phyloP scores from a whole-genome alignment of 495 filamentous ascomycete genomes.

The Penicillium atrosanguineum region DNA sequence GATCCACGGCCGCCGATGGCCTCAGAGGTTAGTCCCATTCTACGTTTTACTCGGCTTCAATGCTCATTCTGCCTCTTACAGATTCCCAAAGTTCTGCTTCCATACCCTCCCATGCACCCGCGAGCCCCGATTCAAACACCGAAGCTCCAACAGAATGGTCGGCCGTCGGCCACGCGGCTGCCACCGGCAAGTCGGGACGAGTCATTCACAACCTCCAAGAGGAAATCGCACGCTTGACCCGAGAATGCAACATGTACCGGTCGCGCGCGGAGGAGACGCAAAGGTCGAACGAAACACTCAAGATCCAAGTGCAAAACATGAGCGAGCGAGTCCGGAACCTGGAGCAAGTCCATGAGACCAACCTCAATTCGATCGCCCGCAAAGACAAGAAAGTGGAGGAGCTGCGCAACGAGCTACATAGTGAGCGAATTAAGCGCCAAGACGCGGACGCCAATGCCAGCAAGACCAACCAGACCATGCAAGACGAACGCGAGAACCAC shows the following conservation, averaged over 20 bases:
- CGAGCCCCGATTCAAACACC: conserved; percentile 27
- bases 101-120: conserved; percentile 12
- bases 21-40: conserved; percentile 15
- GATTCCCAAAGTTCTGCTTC: conserved; percentile 22
- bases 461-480: conserved; percentile 60
- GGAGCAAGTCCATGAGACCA: conserved; percentile 67
- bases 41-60: neutral
- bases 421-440: conserved; percentile 61
- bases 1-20: conserved; percentile 13
- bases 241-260: conserved; percentile 73
- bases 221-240: conserved; percentile 80
- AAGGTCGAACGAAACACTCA: conserved; percentile 67
- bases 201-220: conserved; percentile 88
- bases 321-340: conserved; percentile 60
- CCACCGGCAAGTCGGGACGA: conserved; percentile 84
- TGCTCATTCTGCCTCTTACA: conserved; percentile 1
- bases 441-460: conserved; percentile 62
- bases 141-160: conserved; percentile 60
- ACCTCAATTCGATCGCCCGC: conserved; percentile 66
- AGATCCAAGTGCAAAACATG: conserved; percentile 68
- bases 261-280: conserved; percentile 70
- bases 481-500: conserved; percentile 52
- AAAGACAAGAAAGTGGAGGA: conserved; percentile 81
- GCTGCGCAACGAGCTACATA: conserved; percentile 61
- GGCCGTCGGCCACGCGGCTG: conserved; percentile 69